Percentiles rank a stretch among this genome's conserved stretches.
Conservation (phyloP, 805 yeast species). For the Kregervanrija pseudodelftensis region DNA sequence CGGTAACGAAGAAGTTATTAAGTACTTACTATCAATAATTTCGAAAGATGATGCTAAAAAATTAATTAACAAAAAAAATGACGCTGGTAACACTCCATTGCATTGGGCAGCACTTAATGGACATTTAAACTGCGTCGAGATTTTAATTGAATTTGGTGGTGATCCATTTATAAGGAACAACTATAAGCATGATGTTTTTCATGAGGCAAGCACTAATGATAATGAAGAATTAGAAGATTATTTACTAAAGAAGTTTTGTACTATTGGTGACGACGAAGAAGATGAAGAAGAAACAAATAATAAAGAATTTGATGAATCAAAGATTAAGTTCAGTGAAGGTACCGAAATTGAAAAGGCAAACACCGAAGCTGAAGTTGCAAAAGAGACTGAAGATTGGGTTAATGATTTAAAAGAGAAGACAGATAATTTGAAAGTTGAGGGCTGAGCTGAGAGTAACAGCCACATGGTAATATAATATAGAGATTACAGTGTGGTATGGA, state of each 20-base stretch:
- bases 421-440: neutral
- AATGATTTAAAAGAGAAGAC: neutral
- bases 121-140: constrained; percentile 60
- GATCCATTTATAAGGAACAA: constrained; percentile 76
- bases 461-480: no score
- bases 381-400: constrained; percentile 25
- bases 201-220: constrained; percentile 78
- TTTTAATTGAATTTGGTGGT: constrained; percentile 68
- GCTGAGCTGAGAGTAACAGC: no score
- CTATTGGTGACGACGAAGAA: constrained; percentile 54
- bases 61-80: constrained; percentile 51
- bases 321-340: constrained; percentile 38
- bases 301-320: constrained; percentile 22
- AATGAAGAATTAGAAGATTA: constrained; percentile 73
- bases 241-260: constrained; percentile 58
- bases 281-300: constrained; percentile 34
- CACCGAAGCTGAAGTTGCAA: constrained; percentile 30
- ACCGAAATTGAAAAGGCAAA: constrained; percentile 42
- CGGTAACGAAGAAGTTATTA: constrained; percentile 69
- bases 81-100: constrained; percentile 85
- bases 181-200: constrained; percentile 76
- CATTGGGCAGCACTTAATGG: constrained; percentile 97
- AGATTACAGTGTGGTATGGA: no score
- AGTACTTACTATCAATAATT: constrained; percentile 47
- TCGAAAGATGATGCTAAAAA: constrained; percentile 37